These are phyloP conservation scores for Fusarium sp. DNA, from an alignment of 2,329 filamentous ascomycete genomes.

Conservation along the genomic window DNA sequence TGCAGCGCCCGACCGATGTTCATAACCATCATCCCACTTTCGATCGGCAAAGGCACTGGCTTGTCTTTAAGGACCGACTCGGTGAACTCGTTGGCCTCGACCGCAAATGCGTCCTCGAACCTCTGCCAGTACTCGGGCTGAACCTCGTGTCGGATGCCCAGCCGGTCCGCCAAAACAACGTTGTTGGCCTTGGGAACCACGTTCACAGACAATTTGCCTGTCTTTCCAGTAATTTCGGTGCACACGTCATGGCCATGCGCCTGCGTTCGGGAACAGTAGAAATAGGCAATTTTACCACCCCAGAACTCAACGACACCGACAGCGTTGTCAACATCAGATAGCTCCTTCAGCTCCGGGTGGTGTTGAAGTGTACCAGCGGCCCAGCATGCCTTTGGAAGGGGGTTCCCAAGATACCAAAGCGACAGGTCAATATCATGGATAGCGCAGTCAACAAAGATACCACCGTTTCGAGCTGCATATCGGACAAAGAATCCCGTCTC, in stretches of 20 bases:
- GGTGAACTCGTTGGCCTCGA: conserved; percentile 73
- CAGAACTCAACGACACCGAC: conserved; percentile 74
- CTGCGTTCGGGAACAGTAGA: conserved; percentile 74
- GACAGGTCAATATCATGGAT: conserved; percentile 71
- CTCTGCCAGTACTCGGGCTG: conserved; percentile 72
- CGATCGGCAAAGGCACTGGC: conserved; percentile 59
- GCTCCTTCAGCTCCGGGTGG: conserved; percentile 42
- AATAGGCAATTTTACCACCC: conserved; percentile 72
- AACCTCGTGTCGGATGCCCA: conserved; percentile 64
- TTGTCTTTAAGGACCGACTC: conserved; percentile 60
- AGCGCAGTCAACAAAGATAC: conserved; percentile 77
- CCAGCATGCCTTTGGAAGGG: conserved; percentile 25
- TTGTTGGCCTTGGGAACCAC: conserved; percentile 65
- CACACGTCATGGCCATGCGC: conserved; percentile 71
- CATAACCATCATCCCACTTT: conserved; percentile 69
- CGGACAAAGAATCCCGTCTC: conserved; percentile 74
- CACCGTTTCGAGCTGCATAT: conserved; percentile 73
- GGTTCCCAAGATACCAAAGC: conserved; percentile 46
- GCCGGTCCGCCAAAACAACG: conserved; percentile 64
- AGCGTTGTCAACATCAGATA: conserved; percentile 46
- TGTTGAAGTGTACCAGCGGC: conserved; percentile 27
- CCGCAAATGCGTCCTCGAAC: conserved; percentile 72
- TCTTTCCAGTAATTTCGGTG: conserved; percentile 75
- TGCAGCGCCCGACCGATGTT: conserved; percentile 71
- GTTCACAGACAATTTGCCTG: conserved; percentile 72